Conservation (phyloP, 805 yeast species). For the Candida corydali region DNA sequence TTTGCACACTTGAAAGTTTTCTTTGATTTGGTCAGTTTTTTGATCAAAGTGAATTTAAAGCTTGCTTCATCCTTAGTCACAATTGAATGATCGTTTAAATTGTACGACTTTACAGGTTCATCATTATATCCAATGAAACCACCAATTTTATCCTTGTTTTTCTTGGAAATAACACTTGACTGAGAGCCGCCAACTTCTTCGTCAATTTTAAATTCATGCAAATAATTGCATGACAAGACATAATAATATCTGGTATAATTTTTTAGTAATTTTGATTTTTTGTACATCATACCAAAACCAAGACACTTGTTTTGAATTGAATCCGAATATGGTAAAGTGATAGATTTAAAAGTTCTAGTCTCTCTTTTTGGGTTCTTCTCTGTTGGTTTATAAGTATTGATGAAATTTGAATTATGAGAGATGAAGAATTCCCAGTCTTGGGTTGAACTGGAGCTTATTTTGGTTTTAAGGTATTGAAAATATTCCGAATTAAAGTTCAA, state of each 20-base stretch:
- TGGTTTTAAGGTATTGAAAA: conserved; percentile 21
- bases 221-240: conserved; percentile 38
- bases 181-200: conserved; percentile 11
- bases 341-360: conserved; percentile 43
- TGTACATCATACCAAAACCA: conserved; percentile 38
- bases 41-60: conserved; percentile 31
- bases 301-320: conserved; percentile 38
- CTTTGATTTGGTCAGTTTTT: conserved; percentile 22
- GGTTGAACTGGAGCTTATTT: conserved; percentile 22
- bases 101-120: conserved; percentile 37
- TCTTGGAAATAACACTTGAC: conserved; percentile 1
- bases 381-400: conserved; percentile 35
- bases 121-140: conserved; percentile 39
- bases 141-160: conserved; percentile 23
- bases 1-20: conserved; percentile 45
- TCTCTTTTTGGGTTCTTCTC: conserved; percentile 44
- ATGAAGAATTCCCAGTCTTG: conserved; percentile 39
- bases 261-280: conserved; percentile 38
- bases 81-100: conserved; percentile 34
- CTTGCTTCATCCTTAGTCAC: conserved; percentile 27
- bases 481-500: conserved; percentile 18
- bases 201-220: conserved; percentile 40
- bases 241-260: conserved; percentile 35
- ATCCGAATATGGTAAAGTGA: conserved; percentile 29
- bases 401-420: conserved; percentile 48